Evolutionary conservation across 345 rosid species (phyloP), one percentile per base, ranked within the genome.

Genomic region (Citrus mangshanensis): DNA sequence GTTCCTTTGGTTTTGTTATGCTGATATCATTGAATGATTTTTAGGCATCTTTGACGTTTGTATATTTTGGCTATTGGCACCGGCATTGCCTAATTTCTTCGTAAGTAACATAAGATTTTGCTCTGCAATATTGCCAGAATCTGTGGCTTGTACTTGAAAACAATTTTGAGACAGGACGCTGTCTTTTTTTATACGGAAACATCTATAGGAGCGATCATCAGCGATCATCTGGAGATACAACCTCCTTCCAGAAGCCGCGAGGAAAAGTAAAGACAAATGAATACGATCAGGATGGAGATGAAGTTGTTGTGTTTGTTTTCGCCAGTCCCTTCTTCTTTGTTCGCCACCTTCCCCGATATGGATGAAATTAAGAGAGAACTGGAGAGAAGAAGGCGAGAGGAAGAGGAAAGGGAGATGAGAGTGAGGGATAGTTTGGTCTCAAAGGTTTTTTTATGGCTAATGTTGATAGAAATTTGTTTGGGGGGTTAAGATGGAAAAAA

Each of bases 141-240:
- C 46, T 0, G 13, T 9, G 46, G 12, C 10, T 40, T 40, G 46
- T 9, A 40, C 84, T 76, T 95, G 74, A 89, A 91, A 79, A 88
- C 97, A 7, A 93, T 95, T 83, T 75, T 95, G 78, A 86, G 93
- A 76, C 98, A 90, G 81, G 97, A 95, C 70, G 87, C 93, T 58
- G 87, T 86, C n/a, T 95, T 81, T 87, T 95, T 93, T 25, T 95
- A 95, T 79, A 89, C 91, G 1, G 94, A 93, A 68, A 91, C 97
- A 21, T 85, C 86, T 14, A 92, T 97, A 0, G 98, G 98, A 65
- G 98, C 93, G 80, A 89, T n/a, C n/a, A n/a, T n/a, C n/a, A n/a
- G n/a, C n/a, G n/a, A n/a, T 92, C 93, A 97, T 93, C 98, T 0
- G 98, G 98, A 10, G 98, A 95, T 74, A 93, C 95, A 7, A 86